These are phyloP conservation scores for Saposhnikovia divaricata DNA, from an alignment of 129 eudicot genomes.

Conservation along the genomic window DNA sequence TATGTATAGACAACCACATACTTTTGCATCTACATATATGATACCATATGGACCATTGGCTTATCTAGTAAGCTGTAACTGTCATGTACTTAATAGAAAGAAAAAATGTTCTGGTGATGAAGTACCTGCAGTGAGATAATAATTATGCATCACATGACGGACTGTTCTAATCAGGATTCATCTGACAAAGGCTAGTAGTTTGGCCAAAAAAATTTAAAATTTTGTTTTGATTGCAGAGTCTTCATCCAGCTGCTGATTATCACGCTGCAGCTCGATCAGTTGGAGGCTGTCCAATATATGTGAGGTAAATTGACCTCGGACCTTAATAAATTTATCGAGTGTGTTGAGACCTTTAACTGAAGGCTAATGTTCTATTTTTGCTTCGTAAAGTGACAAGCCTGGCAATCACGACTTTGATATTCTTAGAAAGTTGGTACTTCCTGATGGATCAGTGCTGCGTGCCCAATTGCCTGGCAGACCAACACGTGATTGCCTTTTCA, in stretches of 20 bases:
- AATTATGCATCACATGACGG: not conserved
- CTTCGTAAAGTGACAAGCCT: conserved; percentile 58
- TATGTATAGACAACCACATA: not conserved
- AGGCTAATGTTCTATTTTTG: conserved; percentile 4
- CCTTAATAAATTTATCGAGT: not conserved
- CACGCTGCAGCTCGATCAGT: conserved; percentile 92
- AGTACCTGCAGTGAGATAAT: not conserved
- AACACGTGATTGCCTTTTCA: conserved; percentile 75
- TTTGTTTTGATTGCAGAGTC: conserved; percentile 41
- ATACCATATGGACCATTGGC: not conserved
- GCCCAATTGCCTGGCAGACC: conserved; percentile 87
- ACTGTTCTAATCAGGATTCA: not conserved
- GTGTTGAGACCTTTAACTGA: not conserved
- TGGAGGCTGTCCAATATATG: conserved; percentile 93
- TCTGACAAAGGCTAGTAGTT: not conserved
- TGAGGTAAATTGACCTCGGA: conserved; percentile 41
- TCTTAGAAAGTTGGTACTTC: conserved; percentile 75
- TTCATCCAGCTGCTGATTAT: conserved; percentile 91
- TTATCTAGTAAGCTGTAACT: too few relatives aligned
- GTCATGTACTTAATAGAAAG: too few relatives aligned
- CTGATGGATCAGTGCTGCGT: conserved; percentile 93
- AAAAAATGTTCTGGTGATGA: not conserved
- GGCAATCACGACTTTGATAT: conserved; percentile 88
- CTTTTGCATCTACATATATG: not conserved
- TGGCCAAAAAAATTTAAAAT: not conserved